Evolutionary conservation across 441 rosid species (phyloP).

Genomic region (Hura crepitans): DNA sequence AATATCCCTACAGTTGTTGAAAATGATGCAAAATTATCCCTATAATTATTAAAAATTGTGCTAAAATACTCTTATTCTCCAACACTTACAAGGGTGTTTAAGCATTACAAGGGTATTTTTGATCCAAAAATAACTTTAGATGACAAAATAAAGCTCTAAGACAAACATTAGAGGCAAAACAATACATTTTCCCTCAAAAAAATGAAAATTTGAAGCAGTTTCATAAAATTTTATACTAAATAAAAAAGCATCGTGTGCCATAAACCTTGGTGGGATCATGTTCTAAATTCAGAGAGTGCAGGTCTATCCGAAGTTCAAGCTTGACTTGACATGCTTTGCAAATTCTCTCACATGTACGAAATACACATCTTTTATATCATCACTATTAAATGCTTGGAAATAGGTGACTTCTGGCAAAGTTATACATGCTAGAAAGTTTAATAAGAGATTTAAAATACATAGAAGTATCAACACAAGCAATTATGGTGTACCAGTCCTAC

Average conservation of each 20-base stretch:
- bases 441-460: conserved; percentile 1
- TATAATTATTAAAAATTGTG: too few species aligned
- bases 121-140: too few species aligned
- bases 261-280: conserved; percentile 88
- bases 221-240: neutral
- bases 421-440: neutral
- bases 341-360: conserved; percentile 56
- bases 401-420: conserved; percentile 41
- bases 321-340: conserved; percentile 47
- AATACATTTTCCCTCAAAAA: too few species aligned
- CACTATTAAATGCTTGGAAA: conserved; percentile 55
- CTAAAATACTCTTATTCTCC: too few species aligned
- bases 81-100: too few species aligned
- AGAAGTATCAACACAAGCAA: conserved; percentile 1
- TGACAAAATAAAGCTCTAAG: too few species aligned
- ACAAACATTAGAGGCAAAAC: too few species aligned
- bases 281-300: conserved; percentile 65
- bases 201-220: neutral
- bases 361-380: conserved; percentile 93
- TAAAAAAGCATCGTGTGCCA: conserved; percentile 6
- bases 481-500: neutral
- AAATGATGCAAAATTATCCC: too few species aligned
- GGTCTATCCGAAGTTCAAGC: conserved; percentile 52
- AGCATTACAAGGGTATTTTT: too few species aligned
- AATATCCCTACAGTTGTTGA: too few species aligned